phyloP scores from a whole-genome alignment of 2,329 filamentous ascomycete species.

The Elsinoe fawcettii region DNA sequence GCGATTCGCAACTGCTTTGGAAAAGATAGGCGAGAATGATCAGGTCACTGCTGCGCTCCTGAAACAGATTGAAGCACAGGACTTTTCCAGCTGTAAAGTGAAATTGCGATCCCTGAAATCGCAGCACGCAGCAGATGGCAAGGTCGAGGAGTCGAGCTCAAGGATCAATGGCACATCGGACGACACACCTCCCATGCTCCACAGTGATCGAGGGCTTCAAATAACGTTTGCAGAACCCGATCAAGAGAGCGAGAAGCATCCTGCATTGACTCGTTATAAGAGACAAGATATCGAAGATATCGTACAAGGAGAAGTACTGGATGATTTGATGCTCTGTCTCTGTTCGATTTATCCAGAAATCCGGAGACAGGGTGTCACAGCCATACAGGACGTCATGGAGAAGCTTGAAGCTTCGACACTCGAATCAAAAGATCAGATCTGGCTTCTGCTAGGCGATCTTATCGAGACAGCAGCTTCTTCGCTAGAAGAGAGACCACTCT shows the following conservation, averaged over 20 bases:
- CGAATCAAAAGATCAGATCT: slow-evolving; percentile 68
- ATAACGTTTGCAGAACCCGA: slow-evolving; percentile 32
- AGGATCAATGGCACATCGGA: neutral
- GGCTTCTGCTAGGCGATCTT: slow-evolving; percentile 71
- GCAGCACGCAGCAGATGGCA: neutral
- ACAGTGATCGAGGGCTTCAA: slow-evolving; percentile 13
- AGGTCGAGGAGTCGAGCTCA: neutral
- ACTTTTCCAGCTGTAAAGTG: neutral
- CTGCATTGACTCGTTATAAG: slow-evolving; percentile 55
- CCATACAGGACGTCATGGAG: slow-evolving; percentile 55
- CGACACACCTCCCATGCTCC: neutral
- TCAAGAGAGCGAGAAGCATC: slow-evolving; percentile 37
- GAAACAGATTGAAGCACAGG: neutral
- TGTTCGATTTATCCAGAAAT: slow-evolving; percentile 68
- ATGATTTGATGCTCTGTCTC: slow-evolving; percentile 64
- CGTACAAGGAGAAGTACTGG: slow-evolving; percentile 67
- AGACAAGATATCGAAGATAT: slow-evolving; percentile 71
- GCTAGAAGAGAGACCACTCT: slow-evolving; percentile 37
- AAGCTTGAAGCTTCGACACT: slow-evolving; percentile 57
- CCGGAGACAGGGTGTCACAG: slow-evolving; percentile 66
- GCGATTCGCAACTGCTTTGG: slow-evolving; percentile 21
- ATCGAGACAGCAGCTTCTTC: slow-evolving; percentile 61
- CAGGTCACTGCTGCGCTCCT: neutral
- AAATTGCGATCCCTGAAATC: neutral
- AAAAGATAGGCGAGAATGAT: slow-evolving; percentile 16